phyloP scores from a whole-genome alignment of 2,329 filamentous ascomycete genomes.

The Cladosporium sp. region DNA sequence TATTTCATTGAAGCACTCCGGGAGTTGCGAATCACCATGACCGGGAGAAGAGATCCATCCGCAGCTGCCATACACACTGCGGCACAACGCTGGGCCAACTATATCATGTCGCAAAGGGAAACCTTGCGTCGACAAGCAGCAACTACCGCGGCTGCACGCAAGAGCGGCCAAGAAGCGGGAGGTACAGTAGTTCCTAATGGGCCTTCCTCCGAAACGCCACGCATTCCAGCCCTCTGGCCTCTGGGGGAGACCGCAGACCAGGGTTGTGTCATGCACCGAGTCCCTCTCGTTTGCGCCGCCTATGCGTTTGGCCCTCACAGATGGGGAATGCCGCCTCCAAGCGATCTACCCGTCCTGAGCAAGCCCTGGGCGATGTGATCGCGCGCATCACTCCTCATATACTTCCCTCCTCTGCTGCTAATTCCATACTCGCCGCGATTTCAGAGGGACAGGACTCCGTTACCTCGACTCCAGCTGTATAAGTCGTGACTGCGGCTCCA shows the following conservation, averaged over 20 bases:
- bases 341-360: conserved; percentile 11
- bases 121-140: background rate
- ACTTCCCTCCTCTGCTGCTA: background rate
- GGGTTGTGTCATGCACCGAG: conserved; percentile 4
- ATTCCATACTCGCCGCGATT: background rate
- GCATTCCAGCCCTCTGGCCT: conserved; percentile 5
- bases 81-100: no score
- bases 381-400: conserved; percentile 10
- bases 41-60: no score
- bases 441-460: background rate
- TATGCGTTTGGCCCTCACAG: conserved; percentile 6
- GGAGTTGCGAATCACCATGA: no score
- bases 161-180: conserved; percentile 4
- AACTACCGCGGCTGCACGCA: background rate
- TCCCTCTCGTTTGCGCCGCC: conserved; percentile 12
- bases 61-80: no score
- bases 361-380: background rate
- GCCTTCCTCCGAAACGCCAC: conserved; percentile 6
- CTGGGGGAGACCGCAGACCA: conserved; percentile 1
- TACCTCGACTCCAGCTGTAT: background rate
- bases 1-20: no score
- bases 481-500: conserved; percentile 2
- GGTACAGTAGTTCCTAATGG: background rate
- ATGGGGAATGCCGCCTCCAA: conserved; percentile 5
- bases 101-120: background rate